Conservation (phyloP, 805 yeast species). For the Saturnispora kantuleensis region DNA sequence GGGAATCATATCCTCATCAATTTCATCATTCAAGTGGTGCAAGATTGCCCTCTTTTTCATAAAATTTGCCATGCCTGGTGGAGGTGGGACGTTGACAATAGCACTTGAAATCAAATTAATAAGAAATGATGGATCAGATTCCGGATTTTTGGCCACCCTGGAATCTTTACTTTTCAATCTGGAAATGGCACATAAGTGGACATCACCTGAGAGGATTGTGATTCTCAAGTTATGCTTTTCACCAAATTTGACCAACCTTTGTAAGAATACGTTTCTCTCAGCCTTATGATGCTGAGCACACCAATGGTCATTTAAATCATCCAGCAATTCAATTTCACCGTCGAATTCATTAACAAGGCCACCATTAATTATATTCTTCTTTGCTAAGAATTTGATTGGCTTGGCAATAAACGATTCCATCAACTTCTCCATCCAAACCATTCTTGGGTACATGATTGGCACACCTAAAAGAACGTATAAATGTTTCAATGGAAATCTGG, state of each 20-base stretch:
- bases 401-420: constrained; percentile 51
- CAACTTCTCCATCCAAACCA: constrained; percentile 81
- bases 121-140: constrained; percentile 64
- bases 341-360: constrained; percentile 88
- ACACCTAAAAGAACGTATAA: constrained; percentile 80
- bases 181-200: constrained; percentile 81
- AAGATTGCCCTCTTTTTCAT: constrained; percentile 56
- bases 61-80: constrained; percentile 70
- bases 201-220: constrained; percentile 88
- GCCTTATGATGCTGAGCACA: constrained; percentile 77
- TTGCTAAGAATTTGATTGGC: constrained; percentile 56
- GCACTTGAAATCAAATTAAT: constrained; percentile 86
- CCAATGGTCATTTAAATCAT: constrained; percentile 96
- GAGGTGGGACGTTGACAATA: constrained; percentile 88
- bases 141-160: constrained; percentile 40
- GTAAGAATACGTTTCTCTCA: constrained; percentile 69
- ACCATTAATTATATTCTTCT: constrained; percentile 49
- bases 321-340: constrained; percentile 83
- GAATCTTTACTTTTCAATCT: constrained; percentile 52
- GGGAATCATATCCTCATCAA: constrained; percentile 78
- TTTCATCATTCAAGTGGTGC: constrained; percentile 54
- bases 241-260: constrained; percentile 55
- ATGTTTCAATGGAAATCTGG: constrained; percentile 58
- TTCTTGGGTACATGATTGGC: constrained; percentile 88
- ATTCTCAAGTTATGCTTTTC: constrained; percentile 55